Conservation (phyloP, 2,329 filamentous ascomycete genomes). For the Fusarium sororula region DNA sequence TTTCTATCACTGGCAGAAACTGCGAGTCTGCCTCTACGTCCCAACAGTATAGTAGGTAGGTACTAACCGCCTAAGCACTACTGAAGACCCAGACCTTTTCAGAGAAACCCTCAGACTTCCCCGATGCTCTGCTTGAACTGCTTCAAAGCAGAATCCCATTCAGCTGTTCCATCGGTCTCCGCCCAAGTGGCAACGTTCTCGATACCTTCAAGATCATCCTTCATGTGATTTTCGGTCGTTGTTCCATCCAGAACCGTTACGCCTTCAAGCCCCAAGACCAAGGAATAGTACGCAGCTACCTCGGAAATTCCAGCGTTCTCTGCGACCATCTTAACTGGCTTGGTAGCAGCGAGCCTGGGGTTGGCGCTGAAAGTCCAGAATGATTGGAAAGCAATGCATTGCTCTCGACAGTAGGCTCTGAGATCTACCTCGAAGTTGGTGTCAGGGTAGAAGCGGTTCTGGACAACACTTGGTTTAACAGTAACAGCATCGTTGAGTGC, state of each 20-base stretch:
- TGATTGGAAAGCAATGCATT: slow-evolving; percentile 58
- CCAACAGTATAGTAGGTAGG: background rate
- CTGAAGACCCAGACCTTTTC: background rate
- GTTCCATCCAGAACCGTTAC: slow-evolving; percentile 59
- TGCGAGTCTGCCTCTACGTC: background rate
- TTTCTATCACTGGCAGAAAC: slow-evolving; percentile 5
- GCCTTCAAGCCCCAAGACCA: slow-evolving; percentile 58
- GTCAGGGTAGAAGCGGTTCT: slow-evolving; percentile 75
- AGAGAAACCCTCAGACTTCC: slow-evolving; percentile 22
- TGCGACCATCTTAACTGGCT: slow-evolving; percentile 62
- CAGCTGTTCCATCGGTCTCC: slow-evolving; percentile 51
- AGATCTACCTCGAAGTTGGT: slow-evolving; percentile 69
- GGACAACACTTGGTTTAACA: slow-evolving; percentile 67
- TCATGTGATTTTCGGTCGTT: slow-evolving; percentile 57
- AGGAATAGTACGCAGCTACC: slow-evolving; percentile 57
- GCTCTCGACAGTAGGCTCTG: slow-evolving; percentile 59
- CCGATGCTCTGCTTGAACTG: slow-evolving; percentile 56
- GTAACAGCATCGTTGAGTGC: slow-evolving; percentile 57
- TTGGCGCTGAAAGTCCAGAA: slow-evolving; percentile 66
- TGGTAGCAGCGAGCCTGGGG: slow-evolving; percentile 47
- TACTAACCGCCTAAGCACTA: background rate
- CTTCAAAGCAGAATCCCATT: slow-evolving; percentile 59
- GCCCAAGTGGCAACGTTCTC: slow-evolving; percentile 55
- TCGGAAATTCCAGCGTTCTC: slow-evolving; percentile 47
- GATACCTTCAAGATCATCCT: slow-evolving; percentile 57